phyloP scores from a whole-genome alignment of 2,329 filamentous ascomycete species.

The Colletotrichum phormii region DNA sequence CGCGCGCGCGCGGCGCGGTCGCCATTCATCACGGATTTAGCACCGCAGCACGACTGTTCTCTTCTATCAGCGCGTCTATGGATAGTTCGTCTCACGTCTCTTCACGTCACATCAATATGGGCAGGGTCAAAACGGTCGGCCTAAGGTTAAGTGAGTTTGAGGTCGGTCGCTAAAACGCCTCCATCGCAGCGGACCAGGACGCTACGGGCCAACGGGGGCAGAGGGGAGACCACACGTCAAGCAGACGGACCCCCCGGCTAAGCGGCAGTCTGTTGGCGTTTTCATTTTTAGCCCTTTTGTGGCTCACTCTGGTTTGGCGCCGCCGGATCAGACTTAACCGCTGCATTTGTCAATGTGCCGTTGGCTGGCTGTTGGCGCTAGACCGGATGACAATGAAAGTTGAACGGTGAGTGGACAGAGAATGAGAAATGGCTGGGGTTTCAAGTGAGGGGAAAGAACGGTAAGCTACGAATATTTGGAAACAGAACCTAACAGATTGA shows the following conservation, averaged over 20 bases:
- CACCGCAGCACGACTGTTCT: not conserved
- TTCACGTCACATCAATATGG: conserved; percentile 23
- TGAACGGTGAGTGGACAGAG: not conserved
- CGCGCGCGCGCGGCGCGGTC: not conserved
- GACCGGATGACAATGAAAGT: not conserved
- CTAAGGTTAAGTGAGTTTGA: conserved; percentile 15
- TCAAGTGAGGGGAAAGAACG: not conserved
- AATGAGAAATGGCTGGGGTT: not conserved
- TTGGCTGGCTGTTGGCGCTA: not conserved
- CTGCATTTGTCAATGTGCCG: not conserved
- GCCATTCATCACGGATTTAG: not conserved
- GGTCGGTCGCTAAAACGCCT: not conserved
- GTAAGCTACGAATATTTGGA: not conserved
- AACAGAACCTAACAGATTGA: not conserved
- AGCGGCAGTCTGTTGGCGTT: conserved; percentile 17
- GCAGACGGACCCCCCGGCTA: conserved; percentile 18
- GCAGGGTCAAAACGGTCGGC: conserved; percentile 21
- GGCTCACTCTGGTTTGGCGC: conserved; percentile 1
- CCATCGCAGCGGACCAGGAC: conserved; percentile 2
- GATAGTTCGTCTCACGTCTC: not conserved
- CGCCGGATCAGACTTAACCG: conserved; percentile 3
- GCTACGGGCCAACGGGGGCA: conserved; percentile 15
- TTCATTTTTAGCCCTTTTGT: conserved; percentile 9
- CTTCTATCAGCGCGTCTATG: not conserved
- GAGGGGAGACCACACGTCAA: conserved; percentile 25